Evolutionary conservation across 1,284 basidiomycete species (phyloP), one percentile per base, ranked within the genome.

Genomic region (Trametes polyzona): DNA sequence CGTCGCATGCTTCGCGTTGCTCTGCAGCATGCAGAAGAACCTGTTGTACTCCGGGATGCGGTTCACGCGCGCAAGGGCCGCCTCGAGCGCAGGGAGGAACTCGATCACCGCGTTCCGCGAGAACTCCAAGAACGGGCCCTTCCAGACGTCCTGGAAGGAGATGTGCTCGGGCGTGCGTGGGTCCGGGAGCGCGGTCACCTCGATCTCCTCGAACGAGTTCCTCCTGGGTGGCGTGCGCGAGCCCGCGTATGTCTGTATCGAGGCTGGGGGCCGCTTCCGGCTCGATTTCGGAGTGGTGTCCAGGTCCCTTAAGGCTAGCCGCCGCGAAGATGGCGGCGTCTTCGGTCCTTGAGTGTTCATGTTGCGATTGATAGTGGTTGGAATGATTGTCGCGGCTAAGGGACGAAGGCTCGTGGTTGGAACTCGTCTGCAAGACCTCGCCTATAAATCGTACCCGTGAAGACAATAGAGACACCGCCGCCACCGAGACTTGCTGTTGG

Each of bases 141-240:
- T 46, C 60, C 57, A 58, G 16, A 49, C 42, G 3, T 62, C 57
- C 30, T 24, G 16, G 26, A 44, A 56, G 3, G 47, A 27, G 39
- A 62, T 17, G 21, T 35, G 32, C 11, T 47, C 29, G 16, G 55
- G 47, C 14, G 46, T 30, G 21, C 60, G 57, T 12, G 60, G 60
- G 40, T 62, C 60, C 12, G 56, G 53, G 10, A 58, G 57, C 27
- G 53, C 21, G 35, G 24, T 26, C n/a, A 62, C 54, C n/a, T 37
- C 39, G 3, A 47, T 40, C 26, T 55, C 55, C 42, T 58, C 60
- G 50, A 57, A 61, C 1, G 60, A 58, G 32, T 56, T 62, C 2
- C 52, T 39, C 6, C 59, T 33, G 1, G 54, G 17, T 2, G 39
- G 29, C n/a, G 41, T 32, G 35, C 36, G 39, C 12, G 26, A 29